Base-by-base conservation (phyloP, 2,329 filamentous ascomycete species). In the Pseudogymnoascus verrucosus region DNA sequence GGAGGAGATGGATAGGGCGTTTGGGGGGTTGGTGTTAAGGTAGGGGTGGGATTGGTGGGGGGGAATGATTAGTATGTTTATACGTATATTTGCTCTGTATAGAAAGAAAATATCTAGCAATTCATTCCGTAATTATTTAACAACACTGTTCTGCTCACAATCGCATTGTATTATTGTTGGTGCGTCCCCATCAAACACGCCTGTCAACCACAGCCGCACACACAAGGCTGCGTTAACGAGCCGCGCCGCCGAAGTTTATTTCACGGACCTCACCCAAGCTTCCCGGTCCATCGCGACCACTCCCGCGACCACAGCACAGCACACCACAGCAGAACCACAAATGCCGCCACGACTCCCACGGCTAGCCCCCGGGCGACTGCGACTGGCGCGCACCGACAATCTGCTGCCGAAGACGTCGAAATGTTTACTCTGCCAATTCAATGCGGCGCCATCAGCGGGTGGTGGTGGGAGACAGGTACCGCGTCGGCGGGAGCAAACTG, bases 1-100 rank as follows among this genome's bases (percentile, higher is more conserved):
- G 1, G 79, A 80, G 67, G 81, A 83, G 69, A 70, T 84, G 34
- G 81, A 83, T 69, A 72, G 80, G 67, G 81, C 79, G 12, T 83
- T 83, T 73, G 81, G 81, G 6, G 76, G 76, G 1, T 70, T 83
- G 31, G 73, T 70, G 34, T 63, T 82, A 65, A 16, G 26, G 16
- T 57, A 36, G 16, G 21, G 51, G 3, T 21, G 39, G 39, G 39
- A 21, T 21, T 8, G 39, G 16, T 14, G 10, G 34, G 5, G 16
- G 16, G 16, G 10, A n/a, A 21, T 42, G 39, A 11, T 21, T 19
- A 21, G 3, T 42, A 21, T 23, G 40, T 40, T 21, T 10, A 34
- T 44, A 44, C 40, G 40, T 44, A 44, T 44, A 44, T 44, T 23
- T 12, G 19, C 3, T 44, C 40, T 44, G 40, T 44, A 44, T 21